Evolutionary conservation across 495 filamentous ascomycete genomes (phyloP), one percentile per base, ranked within the genome.

Genomic region (Penicillium diatomitis): DNA sequence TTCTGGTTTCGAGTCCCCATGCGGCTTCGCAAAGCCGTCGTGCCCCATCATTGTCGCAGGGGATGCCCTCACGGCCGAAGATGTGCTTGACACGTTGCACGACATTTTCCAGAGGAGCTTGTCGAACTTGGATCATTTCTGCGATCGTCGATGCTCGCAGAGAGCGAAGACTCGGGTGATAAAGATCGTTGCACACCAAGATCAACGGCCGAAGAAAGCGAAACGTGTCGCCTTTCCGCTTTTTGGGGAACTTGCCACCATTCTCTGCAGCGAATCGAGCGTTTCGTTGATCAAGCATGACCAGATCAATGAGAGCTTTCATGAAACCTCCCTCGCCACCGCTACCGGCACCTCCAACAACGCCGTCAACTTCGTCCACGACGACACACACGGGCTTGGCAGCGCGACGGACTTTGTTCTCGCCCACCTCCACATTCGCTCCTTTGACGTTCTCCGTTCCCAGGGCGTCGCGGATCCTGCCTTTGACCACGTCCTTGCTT

Each of bases 171-270:
- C 89, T 87, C 27, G 92, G 79, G 57, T 94, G 88, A 63, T 98
- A 98, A n/a, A 96, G 78, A 66, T 98, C 92, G 51, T 98, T 98
- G 75, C 92, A 98, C 49, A 98, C 89, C 30, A 96, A 67, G 49
- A 98, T 88, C 33, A 98, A 72, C 0, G 92, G 92, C 41, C 92
- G 79, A 66, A 90, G 76, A 46, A 96, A 77, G 30, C 83, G 78
- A 63, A 97, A 98, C 36, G 80, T 80, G 54, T 96, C 88, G 0
- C 82, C 83, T 58, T 85, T 88, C 50, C 74, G 80, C 57, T 80
- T 81, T 57, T 70, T 73, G 53, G 61, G 71, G 3, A 48, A 46
- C 5, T 61, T 57, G 35, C 68, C 54, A 34, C 56, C 44, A 51
- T 68, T 47, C 38, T 67, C 56, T 4, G 68, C 56, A n/a, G 65